phyloP scores from a whole-genome alignment of 1,284 basidiomycete species.

The Hemileia vastatrix region DNA sequence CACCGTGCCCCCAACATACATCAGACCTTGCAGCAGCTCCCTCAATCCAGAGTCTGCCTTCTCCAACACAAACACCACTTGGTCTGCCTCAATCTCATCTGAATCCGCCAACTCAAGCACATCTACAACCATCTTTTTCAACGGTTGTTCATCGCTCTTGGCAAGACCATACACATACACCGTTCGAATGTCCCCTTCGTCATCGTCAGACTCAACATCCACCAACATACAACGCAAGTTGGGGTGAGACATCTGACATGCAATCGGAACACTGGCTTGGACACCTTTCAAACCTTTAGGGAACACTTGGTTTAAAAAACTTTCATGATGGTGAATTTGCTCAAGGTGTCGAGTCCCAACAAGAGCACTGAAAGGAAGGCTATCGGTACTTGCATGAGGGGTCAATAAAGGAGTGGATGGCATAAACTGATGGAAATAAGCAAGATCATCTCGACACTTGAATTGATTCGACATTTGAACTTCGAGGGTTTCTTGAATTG shows the following conservation, averaged over 20 bases:
- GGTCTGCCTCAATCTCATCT: constrained; percentile 20
- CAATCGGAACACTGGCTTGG: too few relatives aligned
- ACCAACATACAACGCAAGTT: too few relatives aligned
- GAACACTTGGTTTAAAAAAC: constrained; percentile 8
- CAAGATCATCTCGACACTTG: not conserved
- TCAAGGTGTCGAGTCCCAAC: not conserved
- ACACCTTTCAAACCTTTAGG: constrained; percentile 13
- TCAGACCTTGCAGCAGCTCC: constrained; percentile 19
- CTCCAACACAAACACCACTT: constrained; percentile 16
- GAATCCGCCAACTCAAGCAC: constrained; percentile 16
- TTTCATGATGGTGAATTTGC: not conserved
- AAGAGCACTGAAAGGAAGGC: not conserved
- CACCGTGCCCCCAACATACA: constrained; percentile 17
- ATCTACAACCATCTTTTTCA: constrained; percentile 6
- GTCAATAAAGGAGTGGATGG: constrained; percentile 9
- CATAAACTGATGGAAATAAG: not conserved
- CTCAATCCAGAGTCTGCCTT: constrained; percentile 8
- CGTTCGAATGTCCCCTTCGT: too few relatives aligned
- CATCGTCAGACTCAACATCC: too few relatives aligned
- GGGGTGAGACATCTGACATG: too few relatives aligned
- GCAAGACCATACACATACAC: too few relatives aligned
- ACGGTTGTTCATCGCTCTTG: not conserved
- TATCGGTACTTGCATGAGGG: constrained; percentile 16
- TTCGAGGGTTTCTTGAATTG: not conserved
- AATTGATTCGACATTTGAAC: not conserved